Percentiles rank a stretch among this genome's conserved stretches.
These are phyloP conservation scores for Candida yuanshanica DNA, from an alignment of 805 yeast species.

Conservation along the genomic window DNA sequence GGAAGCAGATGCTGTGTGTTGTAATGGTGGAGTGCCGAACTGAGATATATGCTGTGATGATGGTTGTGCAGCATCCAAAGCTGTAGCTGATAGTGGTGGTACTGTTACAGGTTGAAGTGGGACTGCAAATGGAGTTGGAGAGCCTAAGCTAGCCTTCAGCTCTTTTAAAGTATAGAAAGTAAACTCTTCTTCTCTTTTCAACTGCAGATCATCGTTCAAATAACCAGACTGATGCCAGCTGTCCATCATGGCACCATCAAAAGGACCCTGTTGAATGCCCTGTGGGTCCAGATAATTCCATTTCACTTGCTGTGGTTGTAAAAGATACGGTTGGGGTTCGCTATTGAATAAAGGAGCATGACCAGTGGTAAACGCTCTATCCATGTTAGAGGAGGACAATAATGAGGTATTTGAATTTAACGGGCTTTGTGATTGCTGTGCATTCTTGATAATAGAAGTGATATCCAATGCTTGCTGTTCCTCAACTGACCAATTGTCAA, in stretches of 20 bases:
- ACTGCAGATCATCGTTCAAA: slow-evolving; percentile 44
- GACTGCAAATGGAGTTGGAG: slow-evolving; percentile 63
- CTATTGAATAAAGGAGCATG: slow-evolving; percentile 1
- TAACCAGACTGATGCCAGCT: slow-evolving; percentile 65
- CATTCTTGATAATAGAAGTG: slow-evolving; percentile 17
- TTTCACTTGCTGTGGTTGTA: slow-evolving; percentile 38
- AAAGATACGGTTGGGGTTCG: slow-evolving; percentile 10
- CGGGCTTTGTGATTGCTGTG: slow-evolving; percentile 5
- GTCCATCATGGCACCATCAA: slow-evolving; percentile 68
- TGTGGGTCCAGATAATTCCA: slow-evolving; percentile 75
- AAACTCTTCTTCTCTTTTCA: slow-evolving; percentile 55
- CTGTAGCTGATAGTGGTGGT: not conserved
- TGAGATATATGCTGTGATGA: too few relatives aligned
- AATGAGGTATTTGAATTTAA: slow-evolving; percentile 3
- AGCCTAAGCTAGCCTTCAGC: slow-evolving; percentile 43
- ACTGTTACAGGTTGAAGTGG: slow-evolving; percentile 36
- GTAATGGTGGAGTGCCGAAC: not conserved
- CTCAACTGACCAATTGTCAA: slow-evolving; percentile 17
- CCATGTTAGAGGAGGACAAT: not conserved
- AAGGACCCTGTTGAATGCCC: slow-evolving; percentile 78
- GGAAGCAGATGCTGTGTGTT: not conserved
- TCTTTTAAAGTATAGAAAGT: slow-evolving; percentile 46
- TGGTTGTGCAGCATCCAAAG: too few relatives aligned
- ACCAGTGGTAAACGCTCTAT: not conserved
- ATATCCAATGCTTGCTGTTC: slow-evolving; percentile 21